phyloP scores from a whole-genome alignment of 2,329 filamentous ascomycete species.

The Cytospora piceicola region DNA sequence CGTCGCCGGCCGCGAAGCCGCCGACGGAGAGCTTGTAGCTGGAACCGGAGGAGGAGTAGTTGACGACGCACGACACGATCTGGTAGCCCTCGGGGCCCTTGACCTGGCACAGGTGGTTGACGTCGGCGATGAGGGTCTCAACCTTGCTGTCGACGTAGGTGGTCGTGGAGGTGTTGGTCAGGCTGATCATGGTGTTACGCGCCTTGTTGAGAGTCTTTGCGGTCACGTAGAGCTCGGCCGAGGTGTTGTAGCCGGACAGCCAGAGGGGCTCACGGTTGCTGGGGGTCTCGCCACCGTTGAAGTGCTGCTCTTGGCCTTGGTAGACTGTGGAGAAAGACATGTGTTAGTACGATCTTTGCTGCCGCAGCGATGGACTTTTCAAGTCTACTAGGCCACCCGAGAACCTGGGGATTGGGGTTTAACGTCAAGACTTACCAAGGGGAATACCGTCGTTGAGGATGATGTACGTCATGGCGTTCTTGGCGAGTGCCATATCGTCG shows the following conservation, averaged over 20 bases:
- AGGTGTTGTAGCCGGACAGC: conserved; percentile 50
- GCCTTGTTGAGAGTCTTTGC: conserved; percentile 55
- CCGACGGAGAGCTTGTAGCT: conserved; percentile 34
- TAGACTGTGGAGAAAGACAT: conserved; percentile 53
- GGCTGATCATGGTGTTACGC: conserved; percentile 50
- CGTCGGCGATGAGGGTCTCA: conserved; percentile 42
- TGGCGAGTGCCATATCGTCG: conserved; percentile 57
- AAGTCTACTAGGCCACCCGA: conserved; percentile 1
- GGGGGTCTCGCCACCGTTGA: conserved; percentile 47
- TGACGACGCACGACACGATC: conserved; percentile 47
- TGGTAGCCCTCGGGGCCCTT: conserved; percentile 46
- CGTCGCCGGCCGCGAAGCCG: conserved; percentile 37
- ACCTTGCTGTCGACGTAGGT: conserved; percentile 47
- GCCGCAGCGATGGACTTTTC: conserved; percentile 5
- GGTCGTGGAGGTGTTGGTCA: conserved; percentile 44
- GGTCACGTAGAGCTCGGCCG: conserved; percentile 48
- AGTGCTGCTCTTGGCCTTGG: conserved; percentile 62
- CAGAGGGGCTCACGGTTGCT: conserved; percentile 55
- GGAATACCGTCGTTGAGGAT: conserved; percentile 62
- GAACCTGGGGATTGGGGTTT: not conserved
- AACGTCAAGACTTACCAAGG: conserved; percentile 33
- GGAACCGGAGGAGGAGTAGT: conserved; percentile 42
- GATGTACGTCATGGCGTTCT: conserved; percentile 65
- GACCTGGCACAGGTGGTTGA: conserved; percentile 46
- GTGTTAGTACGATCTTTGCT: conserved; percentile 8